Evolutionary conservation across 805 yeast species (phyloP), one percentile per base, ranked within the genome.

Genomic region (Blastobotrys parvus): DNA sequence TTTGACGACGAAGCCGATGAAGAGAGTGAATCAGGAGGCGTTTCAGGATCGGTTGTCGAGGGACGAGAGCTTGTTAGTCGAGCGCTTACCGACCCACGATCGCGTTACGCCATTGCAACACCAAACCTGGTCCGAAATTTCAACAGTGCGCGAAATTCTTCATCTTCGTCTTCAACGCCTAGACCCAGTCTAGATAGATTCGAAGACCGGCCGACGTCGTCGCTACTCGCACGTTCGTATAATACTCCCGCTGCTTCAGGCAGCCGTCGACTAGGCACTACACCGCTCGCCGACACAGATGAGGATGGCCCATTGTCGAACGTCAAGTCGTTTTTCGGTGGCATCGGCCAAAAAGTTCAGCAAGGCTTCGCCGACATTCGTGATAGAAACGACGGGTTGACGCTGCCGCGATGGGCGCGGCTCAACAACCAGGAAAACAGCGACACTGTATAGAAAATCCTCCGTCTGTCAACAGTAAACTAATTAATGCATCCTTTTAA

Each of bases 51-150:
- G 4, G 52, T 53, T 22, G 48, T 60, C 3, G 67, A 62, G 39
- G 67, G 67, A 31, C 49, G 60, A 4, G 63, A 59, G 44, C 53
- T 62, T 2, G 62, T 61, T 17, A 38, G 49, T 11, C 45, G 65
- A 4, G 57, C 65, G 1, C 43, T 60, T 11, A 54, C 51, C 16
- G 62, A 55, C 33, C 34, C 52, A 1, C 41, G 53, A 16, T 55
- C 43, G 42, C 31, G 52, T 27, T 53, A 41, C 35, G 54, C 56
- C 2, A 43, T 50, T 13, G 45, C 46, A 19, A 39, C 20, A 7
- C 18, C 32, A 37, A 23, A 38, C 15, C 13, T n/a, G n/a, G n/a
- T n/a, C n/a, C n/a, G n/a, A n/a, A n/a, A n/a, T n/a, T n/a, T n/a
- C n/a, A n/a, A n/a, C 4, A 29, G n/a, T 13, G 8, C 16, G 10